Conservation (phyloP, 2,329 filamentous ascomycete genomes). For the Fonsecaea monophora region DNA sequence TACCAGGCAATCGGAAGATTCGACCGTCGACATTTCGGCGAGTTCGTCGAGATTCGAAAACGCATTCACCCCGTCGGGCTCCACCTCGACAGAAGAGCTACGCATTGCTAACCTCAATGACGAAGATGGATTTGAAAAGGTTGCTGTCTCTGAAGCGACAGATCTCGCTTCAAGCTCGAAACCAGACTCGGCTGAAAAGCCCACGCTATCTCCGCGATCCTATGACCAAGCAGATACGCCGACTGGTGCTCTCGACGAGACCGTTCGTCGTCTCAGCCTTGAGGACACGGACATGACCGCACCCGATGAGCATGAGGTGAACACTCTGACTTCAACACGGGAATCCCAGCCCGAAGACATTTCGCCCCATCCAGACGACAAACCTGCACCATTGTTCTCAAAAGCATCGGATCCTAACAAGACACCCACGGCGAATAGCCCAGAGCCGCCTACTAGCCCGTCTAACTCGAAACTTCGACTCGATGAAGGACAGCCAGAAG, state of each 20-base stretch:
- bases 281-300: slow-evolving; percentile 59
- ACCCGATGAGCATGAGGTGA: slow-evolving; percentile 38
- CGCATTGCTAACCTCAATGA: slow-evolving; percentile 82
- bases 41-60: slow-evolving; percentile 52
- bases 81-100: slow-evolving; percentile 66
- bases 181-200: slow-evolving; percentile 78
- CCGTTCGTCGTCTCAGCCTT: slow-evolving; percentile 59
- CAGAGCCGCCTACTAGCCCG: slow-evolving; percentile 36
- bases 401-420: slow-evolving; percentile 37
- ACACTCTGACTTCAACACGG: slow-evolving; percentile 9
- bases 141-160: slow-evolving; percentile 74
- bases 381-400: slow-evolving; percentile 69
- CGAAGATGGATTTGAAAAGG: slow-evolving; percentile 93
- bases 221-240: slow-evolving; percentile 46
- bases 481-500: slow-evolving; percentile 27
- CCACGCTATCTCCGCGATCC: slow-evolving; percentile 63
- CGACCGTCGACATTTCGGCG: slow-evolving; percentile 64
- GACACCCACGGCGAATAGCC: slow-evolving; percentile 40
- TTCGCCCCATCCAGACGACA: slow-evolving; percentile 70
- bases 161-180: slow-evolving; percentile 65
- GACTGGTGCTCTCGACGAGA: slow-evolving; percentile 62
- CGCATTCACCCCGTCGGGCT: slow-evolving; percentile 48
- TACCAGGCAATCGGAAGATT: slow-evolving; percentile 53
- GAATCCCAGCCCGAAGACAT: slow-evolving; percentile 29
- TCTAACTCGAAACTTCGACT: slow-evolving; percentile 14